These are phyloP conservation scores for Anthracocystis setariae DNA, from an alignment of 1,284 basidiomycete species.

Conservation along the genomic window DNA sequence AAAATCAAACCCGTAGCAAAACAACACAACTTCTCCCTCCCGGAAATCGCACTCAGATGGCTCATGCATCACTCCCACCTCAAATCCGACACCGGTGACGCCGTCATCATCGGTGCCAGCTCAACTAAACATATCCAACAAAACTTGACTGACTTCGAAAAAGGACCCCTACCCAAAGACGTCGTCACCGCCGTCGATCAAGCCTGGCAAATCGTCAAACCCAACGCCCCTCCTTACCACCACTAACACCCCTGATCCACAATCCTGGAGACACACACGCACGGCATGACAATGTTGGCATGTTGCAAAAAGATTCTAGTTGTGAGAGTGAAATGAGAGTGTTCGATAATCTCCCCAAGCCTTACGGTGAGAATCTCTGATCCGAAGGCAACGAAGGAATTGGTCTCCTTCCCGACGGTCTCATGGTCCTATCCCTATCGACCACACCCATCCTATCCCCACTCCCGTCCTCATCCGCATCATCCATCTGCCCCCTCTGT, in stretches of 20 bases:
- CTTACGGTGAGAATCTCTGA: constrained; percentile 28
- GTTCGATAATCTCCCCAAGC: background rate
- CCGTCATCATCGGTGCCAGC: constrained; percentile 51
- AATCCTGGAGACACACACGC: no score
- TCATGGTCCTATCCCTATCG: constrained; percentile 38
- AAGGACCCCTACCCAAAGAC: constrained; percentile 36
- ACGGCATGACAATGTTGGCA: no score
- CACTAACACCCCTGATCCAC: no score
- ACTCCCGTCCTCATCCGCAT: constrained; percentile 6
- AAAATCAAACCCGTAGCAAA: constrained; percentile 50
- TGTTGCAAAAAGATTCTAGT: no score
- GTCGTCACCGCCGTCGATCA: constrained; percentile 48
- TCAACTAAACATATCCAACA: constrained; percentile 48
- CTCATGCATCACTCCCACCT: constrained; percentile 53
- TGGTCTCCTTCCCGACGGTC: constrained; percentile 37
- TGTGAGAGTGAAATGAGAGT: background rate
- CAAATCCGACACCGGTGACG: constrained; percentile 29
- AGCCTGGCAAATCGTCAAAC: constrained; percentile 53
- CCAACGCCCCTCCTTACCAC: constrained; percentile 40
- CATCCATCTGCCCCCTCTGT: constrained; percentile 10
- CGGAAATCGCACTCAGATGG: constrained; percentile 55
- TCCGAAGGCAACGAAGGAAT: constrained; percentile 35
- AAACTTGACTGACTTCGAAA: constrained; percentile 54
- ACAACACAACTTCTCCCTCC: constrained; percentile 29
- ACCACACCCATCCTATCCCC: background rate